Conservation (phyloP, 495 filamentous ascomycete species). For the Ramalina intermedia region DNA sequence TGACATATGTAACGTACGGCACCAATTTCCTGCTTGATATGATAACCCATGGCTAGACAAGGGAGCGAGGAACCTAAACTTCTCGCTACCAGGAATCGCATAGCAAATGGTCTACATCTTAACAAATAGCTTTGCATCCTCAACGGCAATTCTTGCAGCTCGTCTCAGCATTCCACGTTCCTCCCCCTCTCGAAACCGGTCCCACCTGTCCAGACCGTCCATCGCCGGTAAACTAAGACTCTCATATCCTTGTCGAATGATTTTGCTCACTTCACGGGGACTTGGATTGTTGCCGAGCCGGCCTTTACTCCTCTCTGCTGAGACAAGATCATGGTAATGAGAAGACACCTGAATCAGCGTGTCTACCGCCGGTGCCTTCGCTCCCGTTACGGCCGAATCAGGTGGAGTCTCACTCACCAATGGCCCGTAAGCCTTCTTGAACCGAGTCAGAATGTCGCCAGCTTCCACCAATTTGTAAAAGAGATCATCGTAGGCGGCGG, state of each 20-base stretch:
- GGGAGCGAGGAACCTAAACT: too few relatives aligned
- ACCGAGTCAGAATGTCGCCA: constrained; percentile 70
- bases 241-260: constrained; percentile 94
- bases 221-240: constrained; percentile 75
- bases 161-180: constrained; percentile 66
- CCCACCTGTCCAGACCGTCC: constrained; percentile 62
- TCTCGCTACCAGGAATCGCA: too few relatives aligned
- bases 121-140: constrained; percentile 19
- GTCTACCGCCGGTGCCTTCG: constrained; percentile 47
- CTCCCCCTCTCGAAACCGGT: constrained; percentile 60
- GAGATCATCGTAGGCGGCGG: constrained; percentile 81
- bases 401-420: constrained; percentile 10
- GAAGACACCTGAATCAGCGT: constrained; percentile 70
- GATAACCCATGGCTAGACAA: too few relatives aligned
- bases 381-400: constrained; percentile 11
- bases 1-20: too few relatives aligned
- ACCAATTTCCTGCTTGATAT: too few relatives aligned
- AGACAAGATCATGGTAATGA: constrained; percentile 76
- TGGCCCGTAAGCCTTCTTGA: constrained; percentile 53
- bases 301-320: constrained; percentile 38
- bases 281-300: constrained; percentile 47
- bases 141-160: constrained; percentile 63
- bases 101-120: neutral
- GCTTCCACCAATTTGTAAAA: constrained; percentile 97
- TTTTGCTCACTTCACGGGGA: constrained; percentile 68